Evolutionary conservation across 2,329 filamentous ascomycete species (phyloP).

Genomic region (Calcarisporium arbuscula): DNA sequence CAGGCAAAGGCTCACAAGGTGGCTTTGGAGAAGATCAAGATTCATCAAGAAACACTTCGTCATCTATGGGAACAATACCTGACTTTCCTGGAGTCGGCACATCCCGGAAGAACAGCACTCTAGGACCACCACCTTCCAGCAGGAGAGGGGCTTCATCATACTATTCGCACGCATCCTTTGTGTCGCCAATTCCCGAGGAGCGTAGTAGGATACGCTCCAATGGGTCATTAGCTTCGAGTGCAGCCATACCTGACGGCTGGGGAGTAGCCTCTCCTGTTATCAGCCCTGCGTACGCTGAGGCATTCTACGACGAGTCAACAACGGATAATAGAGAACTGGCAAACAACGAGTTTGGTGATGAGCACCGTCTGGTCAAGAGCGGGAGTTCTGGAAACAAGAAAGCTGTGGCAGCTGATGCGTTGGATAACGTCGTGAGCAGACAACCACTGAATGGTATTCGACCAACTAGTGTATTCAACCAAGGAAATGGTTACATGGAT

Average conservation of each 20-base stretch:
- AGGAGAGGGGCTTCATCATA: conserved; percentile 57
- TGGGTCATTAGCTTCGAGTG: conserved; percentile 64
- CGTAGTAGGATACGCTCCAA: conserved; percentile 50
- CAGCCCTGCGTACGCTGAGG: conserved; percentile 41
- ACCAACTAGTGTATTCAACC: too few relatives aligned
- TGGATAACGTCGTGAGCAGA: too few relatives aligned
- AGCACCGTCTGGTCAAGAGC: too few relatives aligned
- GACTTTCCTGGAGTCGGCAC: conserved; percentile 46
- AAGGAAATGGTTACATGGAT: conserved; percentile 41
- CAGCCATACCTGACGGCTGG: conserved; percentile 65
- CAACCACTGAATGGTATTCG: too few relatives aligned
- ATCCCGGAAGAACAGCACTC: conserved; percentile 42
- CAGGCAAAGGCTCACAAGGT: too few relatives aligned
- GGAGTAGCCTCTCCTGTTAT: conserved; percentile 37
- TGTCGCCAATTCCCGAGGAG: conserved; percentile 73
- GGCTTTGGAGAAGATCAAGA: too few relatives aligned
- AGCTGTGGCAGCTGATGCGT: too few relatives aligned
- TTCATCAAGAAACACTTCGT: conserved; percentile 40
- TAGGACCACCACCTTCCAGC: conserved; percentile 55
- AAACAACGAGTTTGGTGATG: conserved; percentile 45
- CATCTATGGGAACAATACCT: conserved; percentile 50
- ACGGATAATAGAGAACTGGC: conserved; percentile 37
- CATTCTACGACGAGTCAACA: conserved; percentile 43
- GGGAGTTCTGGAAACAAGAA: too few relatives aligned
- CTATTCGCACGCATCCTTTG: conserved; percentile 59